These are phyloP conservation scores for Quercus phellos DNA, from an alignment of 331 rosid genomes.

Conservation along the genomic window DNA sequence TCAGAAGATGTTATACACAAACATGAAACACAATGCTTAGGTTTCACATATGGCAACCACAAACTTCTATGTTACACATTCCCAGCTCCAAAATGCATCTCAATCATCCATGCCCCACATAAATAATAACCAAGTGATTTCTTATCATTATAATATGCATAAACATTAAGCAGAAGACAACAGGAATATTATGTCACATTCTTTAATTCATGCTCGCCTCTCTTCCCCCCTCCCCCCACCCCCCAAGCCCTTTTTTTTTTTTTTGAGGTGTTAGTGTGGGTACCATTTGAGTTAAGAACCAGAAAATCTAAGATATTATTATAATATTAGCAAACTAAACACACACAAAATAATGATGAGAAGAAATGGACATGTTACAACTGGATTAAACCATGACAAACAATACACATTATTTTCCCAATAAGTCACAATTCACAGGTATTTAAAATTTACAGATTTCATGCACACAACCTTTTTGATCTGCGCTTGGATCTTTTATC, in stretches of 20 bases:
- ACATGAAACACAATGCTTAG: not conserved
- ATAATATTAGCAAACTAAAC: not conserved
- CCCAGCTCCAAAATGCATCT: not conserved
- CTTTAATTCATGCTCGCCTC: no score
- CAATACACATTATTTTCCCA: not conserved
- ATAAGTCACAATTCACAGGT: not conserved
- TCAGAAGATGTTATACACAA: not conserved
- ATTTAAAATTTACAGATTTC: not conserved
- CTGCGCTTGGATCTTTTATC: conserved; percentile 66
- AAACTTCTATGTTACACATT: not conserved
- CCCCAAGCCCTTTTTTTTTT: not conserved
- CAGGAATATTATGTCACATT: no score
- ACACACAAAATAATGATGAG: not conserved
- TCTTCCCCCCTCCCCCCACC: not conserved
- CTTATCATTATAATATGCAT: not conserved
- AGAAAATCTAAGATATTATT: not conserved
- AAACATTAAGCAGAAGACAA: not conserved
- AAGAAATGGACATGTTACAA: not conserved
- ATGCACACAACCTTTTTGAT: conserved; percentile 58
- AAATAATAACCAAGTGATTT: not conserved
- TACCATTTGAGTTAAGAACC: not conserved
- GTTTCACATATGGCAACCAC: not conserved
- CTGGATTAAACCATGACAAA: not conserved
- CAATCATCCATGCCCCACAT: not conserved
- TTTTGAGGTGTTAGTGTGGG: no score